Evolutionary conservation across 371 early-diverging fungal species (phyloP), one percentile per base, ranked within the genome.

Genomic region (Coemansia sp.): DNA sequence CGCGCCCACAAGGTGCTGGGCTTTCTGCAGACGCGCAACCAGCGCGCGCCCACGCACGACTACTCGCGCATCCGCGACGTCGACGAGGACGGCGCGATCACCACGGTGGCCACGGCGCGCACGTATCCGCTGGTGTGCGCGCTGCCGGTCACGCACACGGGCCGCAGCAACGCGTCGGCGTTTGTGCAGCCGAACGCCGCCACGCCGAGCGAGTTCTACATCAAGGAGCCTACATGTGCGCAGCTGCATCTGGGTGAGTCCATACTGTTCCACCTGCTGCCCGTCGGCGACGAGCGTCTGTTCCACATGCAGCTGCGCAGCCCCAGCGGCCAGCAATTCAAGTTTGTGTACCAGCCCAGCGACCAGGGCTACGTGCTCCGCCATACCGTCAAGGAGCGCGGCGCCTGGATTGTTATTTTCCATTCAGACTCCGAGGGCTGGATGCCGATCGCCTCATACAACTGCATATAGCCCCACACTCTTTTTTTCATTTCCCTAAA

Each of bases 311-410:
- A 80, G 61, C 64, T 80, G 47, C 65, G 77, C 42, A 72, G 80
- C 38, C 80, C 80, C 5, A 75, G 75, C 31, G 69, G 77, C 41
- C 70, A 76, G 55, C 71, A 75, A 47, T 42, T 61, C 56, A 80
- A 79, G 67, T 80, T 80, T 61, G 75, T 80, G n/a, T 80, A 79
- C 58, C 79, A 80, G 64, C 81, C 80, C 1, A 72, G 70, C 52
- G 80, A 78, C 59, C 80, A 79, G 61, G 77, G 79, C 2, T 80
- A 80, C 47, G 65, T 72, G 4, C 59, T 80, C 35, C 65, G 74
- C 10, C 74, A 76, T 43, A 58, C 74, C 0, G 68, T 80, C 64
- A 68, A 72, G 59, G 80, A 80, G 53, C 66, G 69, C 26, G 80
- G 80, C 14, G 71, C 72, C 1, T 80, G 80, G 80, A 62, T 77